phyloP scores from a whole-genome alignment of 768 basidiomycete species.

The Leccinum obscurum region DNA sequence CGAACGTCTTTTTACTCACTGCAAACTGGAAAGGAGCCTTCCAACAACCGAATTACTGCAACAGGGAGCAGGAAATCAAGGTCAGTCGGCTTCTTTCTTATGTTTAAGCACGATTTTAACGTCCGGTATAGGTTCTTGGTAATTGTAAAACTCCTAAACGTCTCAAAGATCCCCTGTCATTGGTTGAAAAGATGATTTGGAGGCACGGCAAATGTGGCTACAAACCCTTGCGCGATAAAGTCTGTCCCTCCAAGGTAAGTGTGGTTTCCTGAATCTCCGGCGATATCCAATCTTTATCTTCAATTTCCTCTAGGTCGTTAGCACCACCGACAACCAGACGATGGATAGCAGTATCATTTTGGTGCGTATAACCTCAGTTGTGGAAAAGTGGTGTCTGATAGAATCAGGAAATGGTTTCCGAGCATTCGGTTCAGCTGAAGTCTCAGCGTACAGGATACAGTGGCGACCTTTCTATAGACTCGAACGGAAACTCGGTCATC shows the following conservation, averaged over 20 bases:
- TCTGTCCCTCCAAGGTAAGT: conserved; percentile 78
- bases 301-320: conserved; percentile 37
- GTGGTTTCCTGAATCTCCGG: not conserved
- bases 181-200: conserved; percentile 63
- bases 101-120: not conserved
- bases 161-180: conserved; percentile 51
- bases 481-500: conserved; percentile 46
- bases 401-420: conserved; percentile 73
- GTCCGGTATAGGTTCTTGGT: conserved; percentile 37
- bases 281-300: not conserved
- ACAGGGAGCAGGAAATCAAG: conserved; percentile 71
- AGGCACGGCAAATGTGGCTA: conserved; percentile 73
- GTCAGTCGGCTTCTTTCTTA: conserved; percentile 35
- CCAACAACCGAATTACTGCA: conserved; percentile 50
- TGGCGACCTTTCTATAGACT: conserved; percentile 52
- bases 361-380: conserved; percentile 35
- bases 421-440: conserved; percentile 53
- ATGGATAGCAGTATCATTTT: conserved; percentile 67
- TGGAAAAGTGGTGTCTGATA: conserved; percentile 5
- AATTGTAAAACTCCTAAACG: conserved; percentile 72
- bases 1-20: conserved; percentile 51
- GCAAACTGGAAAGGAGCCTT: conserved; percentile 28
- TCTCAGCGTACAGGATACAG: conserved; percentile 48
- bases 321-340: conserved; percentile 37
- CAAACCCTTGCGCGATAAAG: conserved; percentile 55